phyloP scores from a whole-genome alignment of 1,284 basidiomycete species.

The Farysia itapuensis region DNA sequence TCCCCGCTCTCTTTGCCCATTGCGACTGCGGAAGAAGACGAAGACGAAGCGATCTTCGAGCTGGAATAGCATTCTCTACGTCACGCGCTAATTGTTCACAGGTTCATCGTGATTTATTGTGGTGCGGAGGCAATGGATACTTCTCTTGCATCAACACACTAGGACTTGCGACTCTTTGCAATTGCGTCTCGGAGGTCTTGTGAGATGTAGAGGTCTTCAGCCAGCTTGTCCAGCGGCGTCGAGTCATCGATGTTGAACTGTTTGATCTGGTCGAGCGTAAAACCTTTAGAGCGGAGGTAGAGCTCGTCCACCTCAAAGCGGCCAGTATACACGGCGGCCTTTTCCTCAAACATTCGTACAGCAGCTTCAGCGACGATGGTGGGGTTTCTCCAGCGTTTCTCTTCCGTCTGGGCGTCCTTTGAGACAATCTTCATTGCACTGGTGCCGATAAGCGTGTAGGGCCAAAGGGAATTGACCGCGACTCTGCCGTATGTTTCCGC shows the following conservation, averaged over 20 bases:
- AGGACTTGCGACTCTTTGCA: conserved; percentile 1
- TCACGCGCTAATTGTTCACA: too few species aligned
- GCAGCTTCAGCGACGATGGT: conserved; percentile 54
- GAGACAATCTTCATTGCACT: conserved; percentile 50
- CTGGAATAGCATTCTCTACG: too few species aligned
- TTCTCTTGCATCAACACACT: background rate
- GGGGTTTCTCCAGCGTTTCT: conserved; percentile 41
- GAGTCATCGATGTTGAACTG: conserved; percentile 20
- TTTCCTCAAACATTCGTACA: conserved; percentile 44
- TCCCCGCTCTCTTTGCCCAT: conserved; percentile 42
- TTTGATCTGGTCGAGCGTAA: conserved; percentile 21
- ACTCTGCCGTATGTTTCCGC: conserved; percentile 48
- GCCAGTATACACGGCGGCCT: conserved; percentile 15
- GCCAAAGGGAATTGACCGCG: conserved; percentile 50
- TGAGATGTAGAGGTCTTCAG: conserved; percentile 55
- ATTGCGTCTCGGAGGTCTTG: conserved; percentile 47
- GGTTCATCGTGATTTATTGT: too few species aligned
- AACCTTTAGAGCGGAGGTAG: conserved; percentile 45
- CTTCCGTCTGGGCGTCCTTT: conserved; percentile 34
- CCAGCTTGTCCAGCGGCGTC: conserved; percentile 32
- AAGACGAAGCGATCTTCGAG: conserved; percentile 57
- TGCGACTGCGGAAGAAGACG: conserved; percentile 43
- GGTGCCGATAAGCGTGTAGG: conserved; percentile 50
- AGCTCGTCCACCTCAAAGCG: conserved; percentile 56
- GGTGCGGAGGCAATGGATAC: too few species aligned